Evolutionary conservation across 768 basidiomycete genomes (phyloP).

Genomic region (Rhizopogon roseolus): DNA sequence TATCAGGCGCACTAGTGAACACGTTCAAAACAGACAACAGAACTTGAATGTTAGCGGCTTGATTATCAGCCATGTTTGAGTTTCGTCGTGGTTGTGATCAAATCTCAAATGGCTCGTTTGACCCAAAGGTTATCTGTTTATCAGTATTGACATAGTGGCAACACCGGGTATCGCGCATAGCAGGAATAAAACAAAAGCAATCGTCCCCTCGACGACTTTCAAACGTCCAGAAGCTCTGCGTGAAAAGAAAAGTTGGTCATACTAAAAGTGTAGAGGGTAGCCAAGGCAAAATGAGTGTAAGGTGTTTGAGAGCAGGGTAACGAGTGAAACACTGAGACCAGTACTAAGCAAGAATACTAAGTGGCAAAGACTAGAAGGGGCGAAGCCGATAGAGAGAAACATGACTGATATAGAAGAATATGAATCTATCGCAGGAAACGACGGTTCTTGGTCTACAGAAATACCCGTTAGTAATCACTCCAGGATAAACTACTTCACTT

Average conservation of each 20-base stretch:
- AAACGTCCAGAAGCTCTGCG: constrained; percentile 21
- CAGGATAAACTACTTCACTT: constrained; percentile 27
- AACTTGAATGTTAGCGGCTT: constrained; percentile 49
- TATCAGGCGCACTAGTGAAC: constrained; percentile 79
- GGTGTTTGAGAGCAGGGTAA: constrained; percentile 36
- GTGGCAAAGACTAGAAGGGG: constrained; percentile 34
- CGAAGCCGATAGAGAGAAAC: constrained; percentile 23
- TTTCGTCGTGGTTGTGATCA: background rate
- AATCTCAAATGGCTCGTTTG: background rate
- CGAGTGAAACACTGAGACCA: constrained; percentile 29
- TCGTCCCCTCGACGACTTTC: constrained; percentile 18
- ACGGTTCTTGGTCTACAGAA: constrained; percentile 28
- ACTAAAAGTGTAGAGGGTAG: constrained; percentile 45
- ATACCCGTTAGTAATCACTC: constrained; percentile 8
- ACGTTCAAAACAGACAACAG: constrained; percentile 75
- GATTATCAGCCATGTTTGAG: constrained; percentile 40
- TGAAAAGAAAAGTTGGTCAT: constrained; percentile 36
- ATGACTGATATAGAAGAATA: constrained; percentile 7
- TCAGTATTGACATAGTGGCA: constrained; percentile 29
- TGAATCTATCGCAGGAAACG: constrained; percentile 30
- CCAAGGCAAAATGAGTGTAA: constrained; percentile 52
- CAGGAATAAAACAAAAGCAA: constrained; percentile 17
- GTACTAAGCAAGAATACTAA: constrained; percentile 37
- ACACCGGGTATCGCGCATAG: constrained; percentile 26
- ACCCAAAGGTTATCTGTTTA: constrained; percentile 21